phyloP scores from a whole-genome alignment of 257 asterid genomes.

The Solanum peruvianum region DNA sequence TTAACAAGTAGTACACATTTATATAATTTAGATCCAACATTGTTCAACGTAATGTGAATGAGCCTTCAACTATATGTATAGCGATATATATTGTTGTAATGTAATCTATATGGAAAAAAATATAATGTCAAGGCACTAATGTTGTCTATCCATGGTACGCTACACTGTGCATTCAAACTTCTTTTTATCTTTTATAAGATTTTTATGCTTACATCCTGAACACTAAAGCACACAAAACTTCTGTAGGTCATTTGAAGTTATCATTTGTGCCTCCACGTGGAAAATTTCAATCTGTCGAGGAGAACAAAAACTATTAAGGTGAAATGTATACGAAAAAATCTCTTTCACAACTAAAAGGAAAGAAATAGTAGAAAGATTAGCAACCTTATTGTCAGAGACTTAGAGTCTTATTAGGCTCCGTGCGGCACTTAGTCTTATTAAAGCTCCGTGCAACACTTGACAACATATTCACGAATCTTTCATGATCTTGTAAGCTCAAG shows the following conservation, averaged over 20 bases:
- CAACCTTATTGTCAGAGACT: neutral
- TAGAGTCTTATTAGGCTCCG: too few relatives aligned
- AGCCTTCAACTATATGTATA: neutral
- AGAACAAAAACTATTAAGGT: neutral
- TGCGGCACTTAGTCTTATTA: too few relatives aligned
- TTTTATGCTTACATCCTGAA: neutral
- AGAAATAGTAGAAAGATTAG: neutral
- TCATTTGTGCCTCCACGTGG: neutral
- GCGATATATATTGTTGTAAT: neutral
- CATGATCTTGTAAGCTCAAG: too few relatives aligned
- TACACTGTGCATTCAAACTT: neutral
- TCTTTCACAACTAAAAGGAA: neutral
- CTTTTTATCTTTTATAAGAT: neutral
- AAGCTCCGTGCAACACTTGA: too few relatives aligned
- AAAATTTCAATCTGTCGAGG: neutral
- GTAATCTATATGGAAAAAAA: neutral
- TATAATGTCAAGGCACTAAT: neutral
- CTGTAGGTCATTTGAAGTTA: neutral
- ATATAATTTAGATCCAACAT: neutral
- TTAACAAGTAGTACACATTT: neutral
- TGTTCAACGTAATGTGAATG: neutral
- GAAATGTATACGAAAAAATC: neutral
- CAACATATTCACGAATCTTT: too few relatives aligned
- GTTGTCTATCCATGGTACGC: neutral
- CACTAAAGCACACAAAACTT: neutral